These are phyloP conservation scores for Barnettozyma populi DNA, from an alignment of 805 yeast species.

Conservation along the genomic window DNA sequence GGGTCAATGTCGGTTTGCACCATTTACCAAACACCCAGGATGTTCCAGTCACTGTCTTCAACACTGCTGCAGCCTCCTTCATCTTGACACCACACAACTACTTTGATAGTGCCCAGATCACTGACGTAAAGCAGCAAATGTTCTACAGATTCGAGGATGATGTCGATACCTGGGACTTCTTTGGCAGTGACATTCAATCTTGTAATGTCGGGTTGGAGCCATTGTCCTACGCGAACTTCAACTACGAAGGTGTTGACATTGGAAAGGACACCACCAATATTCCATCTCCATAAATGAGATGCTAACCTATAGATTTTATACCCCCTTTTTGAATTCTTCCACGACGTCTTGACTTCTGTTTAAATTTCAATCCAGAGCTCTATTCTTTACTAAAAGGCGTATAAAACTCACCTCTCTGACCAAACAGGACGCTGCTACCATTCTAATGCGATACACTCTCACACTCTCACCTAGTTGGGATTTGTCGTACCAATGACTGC, in stretches of 20 bases:
- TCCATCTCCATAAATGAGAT: conserved; percentile 15
- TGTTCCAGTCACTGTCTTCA: conserved; percentile 26
- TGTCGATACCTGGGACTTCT: conserved; percentile 22
- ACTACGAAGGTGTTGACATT: conserved; percentile 19
- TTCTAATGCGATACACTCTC: too few relatives aligned
- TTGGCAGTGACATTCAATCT: conserved; percentile 15
- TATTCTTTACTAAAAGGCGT: background rate
- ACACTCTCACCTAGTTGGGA: too few relatives aligned
- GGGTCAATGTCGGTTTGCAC: conserved; percentile 26
- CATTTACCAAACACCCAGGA: conserved; percentile 28
- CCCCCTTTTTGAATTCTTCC: background rate
- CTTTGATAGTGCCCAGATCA: conserved; percentile 22
- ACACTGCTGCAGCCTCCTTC: conserved; percentile 22
- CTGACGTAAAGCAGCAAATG: conserved; percentile 23
- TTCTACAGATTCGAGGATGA: conserved; percentile 16
- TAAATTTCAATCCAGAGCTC: background rate
- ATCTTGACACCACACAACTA: conserved; percentile 26
- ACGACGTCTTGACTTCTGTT: background rate
- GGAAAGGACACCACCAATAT: conserved; percentile 22
- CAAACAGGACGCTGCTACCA: too few relatives aligned
- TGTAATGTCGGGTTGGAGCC: conserved; percentile 17
- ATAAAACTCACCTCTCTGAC: background rate
- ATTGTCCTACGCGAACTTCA: conserved; percentile 13
- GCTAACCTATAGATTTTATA: background rate
- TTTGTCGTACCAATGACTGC: too few relatives aligned